Base-by-base conservation (phyloP, 352 stramenopile genomes). In the Phytophthora brassicae region DNA sequence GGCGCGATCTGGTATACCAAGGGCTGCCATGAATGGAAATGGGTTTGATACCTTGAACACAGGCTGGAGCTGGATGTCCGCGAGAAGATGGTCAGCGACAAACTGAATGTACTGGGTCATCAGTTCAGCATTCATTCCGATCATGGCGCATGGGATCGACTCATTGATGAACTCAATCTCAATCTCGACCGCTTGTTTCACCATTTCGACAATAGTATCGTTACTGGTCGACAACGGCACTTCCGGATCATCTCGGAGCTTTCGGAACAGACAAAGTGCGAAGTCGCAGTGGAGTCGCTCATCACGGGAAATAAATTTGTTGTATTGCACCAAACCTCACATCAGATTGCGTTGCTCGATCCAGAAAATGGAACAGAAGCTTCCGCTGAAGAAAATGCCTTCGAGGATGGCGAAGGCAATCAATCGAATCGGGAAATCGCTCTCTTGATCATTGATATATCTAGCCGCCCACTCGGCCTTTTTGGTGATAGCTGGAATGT, bases 41-140 rank as follows among this genome's bases (percentile, higher is more conserved):
- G 31, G 31, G 12, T 38, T 38, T 7, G 31, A 13, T 7, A 38
- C 31, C 12, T 12, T 38, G 31, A 13, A 38, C 31, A 38, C 12
- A 13, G 31, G 31, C 12, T 38, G 7, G 31, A 38, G 31, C 12
- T 38, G 31, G 12, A 38, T 38, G 31, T 38, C 31, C 7, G 12
- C 12, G 8, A 98, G 57, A 31, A 98, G 70, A 17, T 90, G 74
- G 76, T 98, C 92, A 13, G 92, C 90, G 57, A 88, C 87, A 66
- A 97, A 98, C 73, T 98, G 75, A 76, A 98, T 98, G 77, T 98
- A 98, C 52, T 97, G 66, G 42, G 75, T 80, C 94, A 98, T 98
- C n/a, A 97, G 55, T 12, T 35, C 29, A 26, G 60, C 68, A 72
- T 98, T 98, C 92, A 98, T 98, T 31, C 94, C 94, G 74, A 98